Base-by-base conservation (phyloP, 306 rosid genomes). In the Vigna mungo region DNA sequence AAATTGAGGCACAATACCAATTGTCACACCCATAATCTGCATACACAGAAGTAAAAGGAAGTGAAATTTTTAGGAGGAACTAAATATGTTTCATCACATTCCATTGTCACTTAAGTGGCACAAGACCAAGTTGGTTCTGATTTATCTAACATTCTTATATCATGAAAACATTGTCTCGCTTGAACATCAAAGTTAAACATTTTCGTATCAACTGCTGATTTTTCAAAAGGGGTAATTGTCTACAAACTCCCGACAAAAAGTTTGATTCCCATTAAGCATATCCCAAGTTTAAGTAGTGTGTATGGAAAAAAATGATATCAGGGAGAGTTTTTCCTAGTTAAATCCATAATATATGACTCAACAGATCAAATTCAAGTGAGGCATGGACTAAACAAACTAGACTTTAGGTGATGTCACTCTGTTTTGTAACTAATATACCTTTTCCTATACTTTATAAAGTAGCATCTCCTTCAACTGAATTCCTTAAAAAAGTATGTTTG, bases 1-100 rank as follows among this genome's bases (percentile, higher is more conserved):
- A 34, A 85, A 32, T 17, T 30, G 84, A 65, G 89, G 79, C 34
- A 79, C 80, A 27, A 52, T 21, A 55, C 84, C 88, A 41, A 85
- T 56, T 53, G 69, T 6, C 36, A 85, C 18, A 53, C 86, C 88
- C 59, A 71, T 0, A 2, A 79, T 54, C 88, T 85, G 48, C 56
- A 75, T 12, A 56, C 3, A 25, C 16, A 83, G 9, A 71, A 53
- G 51, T 4, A 32, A 71, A 18, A 53, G 17, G 0, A 9, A 18
- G 37, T 23, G 54, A 15, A 47, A 21, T 15, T 70, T 12, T 16
- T 20, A 25, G 27, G 27, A 61, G 9, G 6, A 17, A 32, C 10
- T 32, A 47, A 17, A 37, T 53, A 52, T 39, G 37, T n/a, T 51
- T 43, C 59, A 69, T 13, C 2, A 25, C 0, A 34, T 17, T 36